Base-by-base conservation (phyloP, 352 stramenopile genomes). In the Globisporangium camurandrum region DNA sequence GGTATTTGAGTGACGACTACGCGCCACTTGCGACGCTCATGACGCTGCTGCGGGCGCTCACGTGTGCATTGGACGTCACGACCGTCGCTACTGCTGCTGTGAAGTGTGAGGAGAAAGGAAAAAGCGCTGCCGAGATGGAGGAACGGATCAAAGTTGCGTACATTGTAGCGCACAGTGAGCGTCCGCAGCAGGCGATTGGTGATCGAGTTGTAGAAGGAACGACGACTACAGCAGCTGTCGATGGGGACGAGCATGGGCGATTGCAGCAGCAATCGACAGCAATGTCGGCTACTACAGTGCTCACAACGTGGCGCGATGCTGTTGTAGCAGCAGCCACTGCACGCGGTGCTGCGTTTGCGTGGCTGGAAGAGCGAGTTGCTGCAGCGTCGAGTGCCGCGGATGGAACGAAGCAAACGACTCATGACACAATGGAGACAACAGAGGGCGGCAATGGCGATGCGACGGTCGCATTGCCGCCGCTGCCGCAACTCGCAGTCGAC, bases 1-100 rank as follows among this genome's bases (percentile, higher is more conserved):
- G 69, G 16, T 87, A 87, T 43, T 51, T 89, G 46, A 66, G 63
- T 20, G 75, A 89, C 54, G 68, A 81, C 27, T 81, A 71, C 37
- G 56, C 69, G 11, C 69, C 80, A 20, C 53, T 91, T 22, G 67
- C 76, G n/a, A 62, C 72, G 59, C 46, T 91, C 33, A 91, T 88
- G 79, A 59, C 67, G 48, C 43, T 79, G 41, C 48, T 88, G 19
- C 52, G 67, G n/a, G 75, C 70, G 22, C 70, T 86, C 46, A 73
- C 70, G 8, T 57, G 65, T 2, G 58, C 64, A 27, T 39, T 17
- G n/a, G n/a, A n/a, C n/a, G n/a, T n/a, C n/a, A n/a, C n/a, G n/a
- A n/a, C n/a, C n/a, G n/a, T n/a, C n/a, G n/a, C n/a, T n/a, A n/a
- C n/a, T n/a, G n/a, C n/a, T n/a, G n/a, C n/a, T n/a, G n/a, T n/a